A percentile compares a stretch with the other conserved stretches of the same genome.
Conservation (phyloP, 148 eudicot genomes). For the Arbutus unedo region DNA sequence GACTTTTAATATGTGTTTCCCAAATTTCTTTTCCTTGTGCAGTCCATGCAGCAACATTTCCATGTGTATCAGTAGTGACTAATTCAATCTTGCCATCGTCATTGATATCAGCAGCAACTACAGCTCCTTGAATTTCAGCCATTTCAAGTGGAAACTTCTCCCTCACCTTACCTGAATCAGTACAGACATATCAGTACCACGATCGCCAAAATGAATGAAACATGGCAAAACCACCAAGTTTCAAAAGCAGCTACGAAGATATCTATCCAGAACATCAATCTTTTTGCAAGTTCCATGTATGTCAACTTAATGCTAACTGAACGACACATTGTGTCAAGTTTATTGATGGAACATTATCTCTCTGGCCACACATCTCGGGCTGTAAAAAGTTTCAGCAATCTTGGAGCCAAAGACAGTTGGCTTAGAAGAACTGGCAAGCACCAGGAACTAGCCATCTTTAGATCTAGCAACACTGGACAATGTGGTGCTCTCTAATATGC, state of each 20-base stretch:
- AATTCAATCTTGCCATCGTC: constrained; percentile 97
- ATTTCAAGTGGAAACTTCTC: constrained; percentile 94
- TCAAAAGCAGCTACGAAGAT: not conserved
- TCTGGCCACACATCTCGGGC: no score
- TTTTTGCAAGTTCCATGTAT: not conserved
- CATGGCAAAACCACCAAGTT: not conserved
- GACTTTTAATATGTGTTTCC: constrained; percentile 92
- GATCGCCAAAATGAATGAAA: not conserved
- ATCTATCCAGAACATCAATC: not conserved
- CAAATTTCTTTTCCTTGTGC: constrained; percentile 92
- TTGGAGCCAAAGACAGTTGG: not conserved
- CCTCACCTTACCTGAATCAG: constrained; percentile 73
- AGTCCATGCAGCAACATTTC: constrained; percentile 99
- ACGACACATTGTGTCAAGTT: not conserved
- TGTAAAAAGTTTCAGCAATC: not conserved
- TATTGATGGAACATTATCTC: not conserved
- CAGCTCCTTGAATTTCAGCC: constrained; percentile 98
- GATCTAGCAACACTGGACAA: constrained; percentile 8
- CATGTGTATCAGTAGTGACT: constrained; percentile 87
- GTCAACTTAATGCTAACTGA: not conserved
- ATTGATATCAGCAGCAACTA: constrained; percentile 91
- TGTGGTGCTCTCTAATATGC: not conserved
- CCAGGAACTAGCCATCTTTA: not conserved
- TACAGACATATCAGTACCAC: constrained; percentile 5
- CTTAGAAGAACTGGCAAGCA: not conserved